Base-by-base conservation (phyloP, 305 asterid species). In the Fraxinus platypoda region DNA sequence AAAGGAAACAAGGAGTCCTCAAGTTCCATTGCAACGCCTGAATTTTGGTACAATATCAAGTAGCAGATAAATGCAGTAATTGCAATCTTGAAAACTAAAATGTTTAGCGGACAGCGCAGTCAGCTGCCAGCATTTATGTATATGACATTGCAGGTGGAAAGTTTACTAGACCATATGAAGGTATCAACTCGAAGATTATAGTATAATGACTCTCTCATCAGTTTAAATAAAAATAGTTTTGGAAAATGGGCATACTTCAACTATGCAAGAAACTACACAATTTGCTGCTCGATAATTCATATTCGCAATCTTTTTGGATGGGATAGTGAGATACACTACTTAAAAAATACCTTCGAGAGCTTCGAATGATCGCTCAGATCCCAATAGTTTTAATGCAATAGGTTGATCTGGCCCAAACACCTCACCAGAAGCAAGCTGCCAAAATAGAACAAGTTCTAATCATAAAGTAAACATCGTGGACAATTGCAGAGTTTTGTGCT, bases 1-100 rank as follows among this genome's bases (percentile, higher is more conserved):
- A 97, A 81, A 77, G 99, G 99, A 88, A 87, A 97, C 86, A 97
- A 80, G 28, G 98, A 94, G 88, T 97, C 99, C 88, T 97, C 99
- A 15, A 97, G 97, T 83, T 97, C 99, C 99, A 97, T 97, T 28
- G 99, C 99, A 77, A 97, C 99, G 66, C 98, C 99, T 94, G 91
- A 81, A 78, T 79, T 70, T 81, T 23, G 35, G 4, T 37, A 41
- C 11, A 11, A 15, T 25, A 4, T 8, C 73, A 43, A 83, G 3
- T 74, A 75, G 64, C 74, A 88, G 6, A 68, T 68, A 28, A 13
- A 26, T 28, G 21, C 38, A 64, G 34, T 25, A 64, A 23, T 64
- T 64, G 15, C 72, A 64, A 25, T 25, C 31, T 64, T 64, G n/a
- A 3, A 64, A 52, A 64, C 71, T 31, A 66, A 3, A 76, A 34